phyloP scores from a whole-genome alignment of 108 stramenopile genomes.

The Mayamaea pseudoterrestris region DNA sequence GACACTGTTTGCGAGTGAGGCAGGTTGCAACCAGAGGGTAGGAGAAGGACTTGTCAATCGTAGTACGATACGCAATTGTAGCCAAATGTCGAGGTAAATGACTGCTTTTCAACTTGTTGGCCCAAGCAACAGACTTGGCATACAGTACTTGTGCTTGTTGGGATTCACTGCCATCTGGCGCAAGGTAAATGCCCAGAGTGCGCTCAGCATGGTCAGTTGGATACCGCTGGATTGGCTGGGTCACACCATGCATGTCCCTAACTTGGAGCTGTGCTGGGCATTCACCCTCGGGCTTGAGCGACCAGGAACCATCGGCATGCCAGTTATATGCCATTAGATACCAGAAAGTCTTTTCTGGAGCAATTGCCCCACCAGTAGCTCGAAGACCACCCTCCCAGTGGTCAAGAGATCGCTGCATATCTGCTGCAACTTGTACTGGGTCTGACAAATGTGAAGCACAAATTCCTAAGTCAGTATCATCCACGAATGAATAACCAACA shows the following conservation, averaged over 20 bases:
- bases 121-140: conserved; percentile 1
- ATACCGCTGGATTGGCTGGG: not conserved
- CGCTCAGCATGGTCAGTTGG: not conserved
- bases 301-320: not conserved
- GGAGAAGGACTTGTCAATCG: not conserved
- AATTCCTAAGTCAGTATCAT: conserved; percentile 14
- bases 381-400: conserved; percentile 5
- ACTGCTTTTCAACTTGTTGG: not conserved
- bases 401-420: conserved; percentile 1
- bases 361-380: conserved; percentile 6
- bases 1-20: not conserved
- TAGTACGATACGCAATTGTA: not conserved
- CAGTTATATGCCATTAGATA: conserved; percentile 9
- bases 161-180: not conserved
- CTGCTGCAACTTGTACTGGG: not conserved
- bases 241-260: not conserved
- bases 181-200: not conserved
- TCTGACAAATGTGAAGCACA: not conserved
- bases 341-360: conserved; percentile 5
- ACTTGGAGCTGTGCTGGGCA: not conserved
- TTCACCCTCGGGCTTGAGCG: not conserved
- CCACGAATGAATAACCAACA: conserved; percentile 15
- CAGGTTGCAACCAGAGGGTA: not conserved
- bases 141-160: not conserved
- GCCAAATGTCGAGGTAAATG: not conserved